These are phyloP conservation scores for Aspergillus fumigatus DNA, from an alignment of 2,329 filamentous ascomycete species.

Conservation along the genomic window DNA sequence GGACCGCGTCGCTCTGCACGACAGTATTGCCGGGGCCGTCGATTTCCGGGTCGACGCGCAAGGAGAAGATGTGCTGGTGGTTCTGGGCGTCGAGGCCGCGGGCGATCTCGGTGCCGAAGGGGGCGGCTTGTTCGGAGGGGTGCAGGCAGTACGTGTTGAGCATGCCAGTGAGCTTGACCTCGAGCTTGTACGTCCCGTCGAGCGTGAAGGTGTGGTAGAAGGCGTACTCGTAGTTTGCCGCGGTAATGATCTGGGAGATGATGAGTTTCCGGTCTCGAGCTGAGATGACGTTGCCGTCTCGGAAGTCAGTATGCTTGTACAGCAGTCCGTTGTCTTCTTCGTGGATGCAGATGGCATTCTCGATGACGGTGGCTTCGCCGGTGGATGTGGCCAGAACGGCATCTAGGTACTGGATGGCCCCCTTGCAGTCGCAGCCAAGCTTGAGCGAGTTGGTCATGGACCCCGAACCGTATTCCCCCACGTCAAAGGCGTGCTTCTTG, in stretches of 20 bases:
- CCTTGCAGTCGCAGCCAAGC: slow-evolving; percentile 27
- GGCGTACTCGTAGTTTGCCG: slow-evolving; percentile 90
- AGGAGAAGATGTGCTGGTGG: slow-evolving; percentile 88
- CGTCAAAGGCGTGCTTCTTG: slow-evolving; percentile 27
- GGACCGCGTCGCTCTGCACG: slow-evolving; percentile 43
- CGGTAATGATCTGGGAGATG: slow-evolving; percentile 85
- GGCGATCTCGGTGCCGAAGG: slow-evolving; percentile 86
- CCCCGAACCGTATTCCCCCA: slow-evolving; percentile 24
- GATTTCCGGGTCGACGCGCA: slow-evolving; percentile 78
- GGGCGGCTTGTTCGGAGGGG: slow-evolving; percentile 70
- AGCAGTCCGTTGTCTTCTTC: slow-evolving; percentile 28
- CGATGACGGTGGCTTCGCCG: slow-evolving; percentile 15
- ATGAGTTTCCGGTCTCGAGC: slow-evolving; percentile 80
- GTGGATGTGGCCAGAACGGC: slow-evolving; percentile 21
- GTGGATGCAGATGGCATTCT: slow-evolving; percentile 26
- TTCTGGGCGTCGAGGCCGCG: slow-evolving; percentile 87
- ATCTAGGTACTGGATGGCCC: slow-evolving; percentile 26
- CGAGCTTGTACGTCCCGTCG: slow-evolving; percentile 83
- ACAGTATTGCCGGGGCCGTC: slow-evolving; percentile 79
- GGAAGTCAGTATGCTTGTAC: slow-evolving; percentile 81
- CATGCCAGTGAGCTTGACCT: slow-evolving; percentile 85
- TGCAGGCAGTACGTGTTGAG: slow-evolving; percentile 83
- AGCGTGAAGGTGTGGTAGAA: slow-evolving; percentile 83
- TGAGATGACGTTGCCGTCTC: slow-evolving; percentile 77
- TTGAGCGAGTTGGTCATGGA: slow-evolving; percentile 27